These are phyloP conservation scores for Lichtheimia ramosa DNA, from an alignment of 371 early-diverging fungal genomes.

Conservation along the genomic window DNA sequence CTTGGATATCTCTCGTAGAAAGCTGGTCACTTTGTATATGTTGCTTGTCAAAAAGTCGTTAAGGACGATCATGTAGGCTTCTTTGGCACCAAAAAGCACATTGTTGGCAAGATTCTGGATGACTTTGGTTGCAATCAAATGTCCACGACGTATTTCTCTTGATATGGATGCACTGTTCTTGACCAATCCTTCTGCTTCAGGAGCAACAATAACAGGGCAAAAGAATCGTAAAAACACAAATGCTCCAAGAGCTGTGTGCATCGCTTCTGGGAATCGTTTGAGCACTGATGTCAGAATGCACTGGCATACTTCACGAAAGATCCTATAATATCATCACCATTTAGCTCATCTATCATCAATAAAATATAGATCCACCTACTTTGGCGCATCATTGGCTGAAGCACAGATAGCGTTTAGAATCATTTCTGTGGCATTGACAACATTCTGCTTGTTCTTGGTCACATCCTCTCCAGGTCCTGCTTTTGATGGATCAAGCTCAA, in stretches of 20 bases:
- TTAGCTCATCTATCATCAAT: background rate
- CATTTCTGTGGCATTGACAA: slow-evolving; percentile 67
- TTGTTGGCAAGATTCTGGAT: slow-evolving; percentile 95
- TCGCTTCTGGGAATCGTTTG: slow-evolving; percentile 79
- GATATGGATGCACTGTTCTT: background rate
- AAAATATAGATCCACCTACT: slow-evolving; percentile 8
- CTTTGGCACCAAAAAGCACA: slow-evolving; percentile 91
- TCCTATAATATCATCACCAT: slow-evolving; percentile 12
- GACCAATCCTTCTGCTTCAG: slow-evolving; percentile 62
- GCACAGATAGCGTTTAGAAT: slow-evolving; percentile 81
- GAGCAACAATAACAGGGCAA: slow-evolving; percentile 91
- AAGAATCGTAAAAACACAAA: slow-evolving; percentile 91
- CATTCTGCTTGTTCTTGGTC: slow-evolving; percentile 70
- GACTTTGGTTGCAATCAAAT: slow-evolving; percentile 89
- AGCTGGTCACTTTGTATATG: slow-evolving; percentile 58
- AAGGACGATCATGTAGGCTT: slow-evolving; percentile 81
- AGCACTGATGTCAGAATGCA: slow-evolving; percentile 72
- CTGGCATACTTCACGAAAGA: slow-evolving; percentile 77
- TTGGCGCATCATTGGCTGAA: slow-evolving; percentile 69
- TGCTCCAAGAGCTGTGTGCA: slow-evolving; percentile 83
- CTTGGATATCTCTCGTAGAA: slow-evolving; percentile 55
- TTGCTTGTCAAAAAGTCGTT: slow-evolving; percentile 80
- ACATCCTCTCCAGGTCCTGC: slow-evolving; percentile 57
- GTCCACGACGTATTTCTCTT: slow-evolving; percentile 56
- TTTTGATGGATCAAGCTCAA: slow-evolving; percentile 83